Evolutionary conservation across 768 basidiomycete species (phyloP), one percentile per base, ranked within the genome.

Genomic region (Arthromyces matolae): DNA sequence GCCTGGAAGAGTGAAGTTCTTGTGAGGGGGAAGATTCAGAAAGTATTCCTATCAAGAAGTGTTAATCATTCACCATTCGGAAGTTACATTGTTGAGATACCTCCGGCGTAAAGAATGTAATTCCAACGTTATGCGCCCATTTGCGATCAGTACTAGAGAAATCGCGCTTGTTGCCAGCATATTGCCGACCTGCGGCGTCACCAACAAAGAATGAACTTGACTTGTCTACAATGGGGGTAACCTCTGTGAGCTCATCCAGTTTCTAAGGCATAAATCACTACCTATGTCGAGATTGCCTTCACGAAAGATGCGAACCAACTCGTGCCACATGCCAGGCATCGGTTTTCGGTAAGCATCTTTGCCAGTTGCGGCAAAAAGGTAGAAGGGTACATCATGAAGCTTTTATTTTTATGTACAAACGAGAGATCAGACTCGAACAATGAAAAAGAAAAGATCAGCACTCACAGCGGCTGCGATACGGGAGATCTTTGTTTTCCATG

Each of bases 101-200:
- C 72, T 96, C 93, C 14, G 93, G 93, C 0, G 93, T 94, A 40
- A 75, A 73, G 61, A 95, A 96, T 8, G 69, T 69, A 2, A 96
- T 61, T 0, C 73, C 85, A 7, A 85, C 60, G 54, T 94, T 95
- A 3, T 83, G 62, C 0, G 93, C 91, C 75, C 84, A 90, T 66
- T 94, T 91, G 35, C 86, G 76, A 64, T 96, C 93, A 0, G 86
- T 87, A 50, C 83, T 81, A 6, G 86, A 78, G 61, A 88, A 89
- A 67, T 96, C 93, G 22, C 67, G 64, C 36, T 73, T 67, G 29
- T 56, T 57, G 28, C 62, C 64, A 14, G 66, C 42, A 50, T 72
- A 74, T 39, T 69, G 61, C 36, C 93, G 80, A 9, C 93, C 93
- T 9, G 92, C 93, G 1, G 91, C 92, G 57, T 96, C 93, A 3